Conservation (phyloP, 495 filamentous ascomycete species). For the Aspergillus bridgeri region DNA sequence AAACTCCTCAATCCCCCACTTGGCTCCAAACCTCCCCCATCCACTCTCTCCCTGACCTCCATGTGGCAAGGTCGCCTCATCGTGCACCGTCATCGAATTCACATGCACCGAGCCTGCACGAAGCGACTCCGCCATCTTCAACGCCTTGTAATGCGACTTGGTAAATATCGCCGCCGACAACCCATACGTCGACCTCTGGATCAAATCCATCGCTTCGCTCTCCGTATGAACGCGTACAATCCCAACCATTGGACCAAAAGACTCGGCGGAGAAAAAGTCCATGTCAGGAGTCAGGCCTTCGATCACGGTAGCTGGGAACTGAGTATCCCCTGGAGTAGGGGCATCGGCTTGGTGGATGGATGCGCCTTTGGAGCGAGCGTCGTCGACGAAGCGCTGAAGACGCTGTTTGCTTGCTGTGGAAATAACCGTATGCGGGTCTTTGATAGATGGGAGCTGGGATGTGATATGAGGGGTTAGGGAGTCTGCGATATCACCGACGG, state of each 20-base stretch:
- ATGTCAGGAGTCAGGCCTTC: slow-evolving; percentile 58
- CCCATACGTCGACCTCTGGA: slow-evolving; percentile 28
- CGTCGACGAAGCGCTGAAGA: not conserved
- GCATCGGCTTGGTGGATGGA: not conserved
- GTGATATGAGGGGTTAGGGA: slow-evolving; percentile 14
- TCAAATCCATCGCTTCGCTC: slow-evolving; percentile 22
- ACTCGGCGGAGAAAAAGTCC: slow-evolving; percentile 68
- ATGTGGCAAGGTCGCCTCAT: slow-evolving; percentile 68
- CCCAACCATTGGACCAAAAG: slow-evolving; percentile 64
- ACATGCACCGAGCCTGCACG: slow-evolving; percentile 62
- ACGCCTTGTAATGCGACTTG: slow-evolving; percentile 12
- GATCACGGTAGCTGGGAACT: slow-evolving; percentile 60
- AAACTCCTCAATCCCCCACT: slow-evolving; percentile 58
- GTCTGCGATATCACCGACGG: slow-evolving; percentile 34
- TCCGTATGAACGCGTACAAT: slow-evolving; percentile 23
- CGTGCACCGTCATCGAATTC: slow-evolving; percentile 75
- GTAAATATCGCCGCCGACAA: slow-evolving; percentile 31
- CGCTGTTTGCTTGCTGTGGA: not conserved
- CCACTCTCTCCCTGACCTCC: slow-evolving; percentile 73
- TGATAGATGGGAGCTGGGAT: not conserved
- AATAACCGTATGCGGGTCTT: not conserved
- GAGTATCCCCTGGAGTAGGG: slow-evolving; percentile 20
- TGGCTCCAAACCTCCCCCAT: slow-evolving; percentile 55
- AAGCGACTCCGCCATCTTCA: slow-evolving; percentile 26
- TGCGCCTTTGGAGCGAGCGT: not conserved